Evolutionary conservation across 768 basidiomycete genomes (phyloP).

Genomic region (Tephrocybe sp.): DNA sequence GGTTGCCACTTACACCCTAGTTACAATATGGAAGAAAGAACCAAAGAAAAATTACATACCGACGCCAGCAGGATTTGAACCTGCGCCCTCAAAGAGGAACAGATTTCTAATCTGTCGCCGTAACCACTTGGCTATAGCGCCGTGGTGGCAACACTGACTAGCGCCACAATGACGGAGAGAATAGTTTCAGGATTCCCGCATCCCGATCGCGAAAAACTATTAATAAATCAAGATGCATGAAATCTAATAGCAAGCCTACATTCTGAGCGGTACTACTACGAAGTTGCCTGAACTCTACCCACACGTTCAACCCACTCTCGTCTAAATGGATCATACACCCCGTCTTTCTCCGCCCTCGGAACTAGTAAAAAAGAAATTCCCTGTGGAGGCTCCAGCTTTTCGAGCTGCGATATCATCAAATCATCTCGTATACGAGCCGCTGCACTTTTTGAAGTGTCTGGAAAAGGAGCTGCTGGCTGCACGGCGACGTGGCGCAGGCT

Average conservation of each 20-base stretch:
- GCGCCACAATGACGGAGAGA: too few relatives aligned
- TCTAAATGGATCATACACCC: conserved; percentile 12
- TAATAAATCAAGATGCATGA: too few relatives aligned
- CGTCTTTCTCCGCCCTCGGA: conserved; percentile 4
- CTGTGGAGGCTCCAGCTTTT: conserved; percentile 13
- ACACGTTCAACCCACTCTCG: conserved; percentile 22
- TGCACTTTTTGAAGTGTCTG: conserved; percentile 8
- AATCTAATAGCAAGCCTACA: too few relatives aligned
- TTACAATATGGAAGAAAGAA: neutral
- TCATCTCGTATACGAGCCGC: conserved; percentile 24
- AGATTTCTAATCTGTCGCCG: conserved; percentile 71
- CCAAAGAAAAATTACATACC: neutral
- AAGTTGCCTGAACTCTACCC: conserved; percentile 6
- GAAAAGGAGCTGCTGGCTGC: conserved; percentile 26
- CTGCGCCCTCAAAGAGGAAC: conserved; percentile 52
- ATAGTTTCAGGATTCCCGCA: too few relatives aligned
- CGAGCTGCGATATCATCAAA: conserved; percentile 28
- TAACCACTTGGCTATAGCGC: conserved; percentile 79
- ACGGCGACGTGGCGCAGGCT: conserved; percentile 23
- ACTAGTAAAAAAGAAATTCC: conserved; percentile 10
- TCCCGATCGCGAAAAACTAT: too few relatives aligned
- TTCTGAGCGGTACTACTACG: too few relatives aligned
- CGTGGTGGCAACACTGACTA: too few relatives aligned
- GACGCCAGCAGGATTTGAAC: too few relatives aligned
- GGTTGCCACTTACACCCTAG: too few relatives aligned